Evolutionary conservation across 2,329 filamentous ascomycete genomes (phyloP).

Genomic region (Podosphaera fusca): DNA sequence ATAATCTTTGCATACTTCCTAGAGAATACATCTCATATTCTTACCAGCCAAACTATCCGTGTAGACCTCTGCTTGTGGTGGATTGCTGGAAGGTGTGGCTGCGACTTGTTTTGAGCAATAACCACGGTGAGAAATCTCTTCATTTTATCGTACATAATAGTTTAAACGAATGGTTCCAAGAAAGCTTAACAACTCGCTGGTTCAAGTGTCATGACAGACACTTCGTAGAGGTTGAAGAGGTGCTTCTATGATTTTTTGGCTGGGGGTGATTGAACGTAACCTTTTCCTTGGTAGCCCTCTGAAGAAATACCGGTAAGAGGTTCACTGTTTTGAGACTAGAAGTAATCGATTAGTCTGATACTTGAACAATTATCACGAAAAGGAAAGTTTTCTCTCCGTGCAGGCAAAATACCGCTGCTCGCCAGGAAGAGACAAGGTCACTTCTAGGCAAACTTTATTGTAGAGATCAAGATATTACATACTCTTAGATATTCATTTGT

Average conservation of each 20-base stretch:
- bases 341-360: constrained; percentile 3
- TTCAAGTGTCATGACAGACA: not conserved
- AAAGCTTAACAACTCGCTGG: not conserved
- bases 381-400: not conserved
- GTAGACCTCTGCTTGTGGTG: too few species aligned
- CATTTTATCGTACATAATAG: too few species aligned
- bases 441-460: not conserved
- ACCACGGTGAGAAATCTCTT: too few species aligned
- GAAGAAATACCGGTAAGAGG: constrained; percentile 67
- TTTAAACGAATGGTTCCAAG: not conserved
- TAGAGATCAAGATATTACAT: constrained; percentile 17
- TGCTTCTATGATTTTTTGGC: constrained; percentile 9
- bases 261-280: constrained; percentile 39
- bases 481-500: constrained; percentile 88
- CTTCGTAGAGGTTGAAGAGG: not conserved
- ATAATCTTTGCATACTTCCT: too few species aligned
- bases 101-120: too few species aligned
- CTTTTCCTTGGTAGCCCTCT: constrained; percentile 55
- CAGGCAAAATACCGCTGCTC: not conserved
- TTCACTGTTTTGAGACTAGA: constrained; percentile 60
- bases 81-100: too few species aligned
- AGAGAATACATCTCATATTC: too few species aligned
- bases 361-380: not conserved
- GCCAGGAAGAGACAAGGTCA: not conserved
- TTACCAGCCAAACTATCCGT: too few species aligned